Percentiles rank a stretch among this genome's conserved stretches.
Evolutionary conservation across 2,329 filamentous ascomycete species (phyloP).

Genomic region (Amesomyces nigricolor): DNA sequence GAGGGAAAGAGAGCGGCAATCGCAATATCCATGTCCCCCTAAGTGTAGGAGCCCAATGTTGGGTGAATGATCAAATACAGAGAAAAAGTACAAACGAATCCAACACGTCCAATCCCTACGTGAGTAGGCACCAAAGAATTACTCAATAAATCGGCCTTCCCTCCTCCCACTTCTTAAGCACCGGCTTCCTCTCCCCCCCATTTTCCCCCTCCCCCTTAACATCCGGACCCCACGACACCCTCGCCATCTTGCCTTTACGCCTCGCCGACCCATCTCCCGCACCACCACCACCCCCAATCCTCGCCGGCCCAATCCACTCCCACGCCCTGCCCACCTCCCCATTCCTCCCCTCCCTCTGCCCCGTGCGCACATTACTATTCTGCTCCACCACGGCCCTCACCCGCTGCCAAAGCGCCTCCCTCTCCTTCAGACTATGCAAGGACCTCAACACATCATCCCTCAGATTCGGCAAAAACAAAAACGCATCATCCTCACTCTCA

Average conservation of each 20-base stretch:
- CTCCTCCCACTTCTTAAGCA: slow-evolving; percentile 38
- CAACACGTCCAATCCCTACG: not conserved
- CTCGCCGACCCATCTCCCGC: slow-evolving; percentile 29
- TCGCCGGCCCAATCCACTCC: slow-evolving; percentile 62
- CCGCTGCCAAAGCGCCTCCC: slow-evolving; percentile 77
- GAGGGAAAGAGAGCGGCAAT: too few relatives aligned
- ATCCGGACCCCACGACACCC: slow-evolving; percentile 44
- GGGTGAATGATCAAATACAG: too few relatives aligned
- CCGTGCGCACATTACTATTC: slow-evolving; percentile 83
- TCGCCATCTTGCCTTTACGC: slow-evolving; percentile 46
- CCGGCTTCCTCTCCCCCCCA: slow-evolving; percentile 26
- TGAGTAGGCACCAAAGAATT: not conserved
- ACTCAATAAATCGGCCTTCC: slow-evolving; percentile 27
- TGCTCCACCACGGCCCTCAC: slow-evolving; percentile 83
- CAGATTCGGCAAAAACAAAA: slow-evolving; percentile 81
- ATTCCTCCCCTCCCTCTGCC: slow-evolving; percentile 61
- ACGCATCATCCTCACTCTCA: slow-evolving; percentile 71
- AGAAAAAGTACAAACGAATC: not conserved
- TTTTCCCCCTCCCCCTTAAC: slow-evolving; percentile 33
- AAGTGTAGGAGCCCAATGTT: too few relatives aligned
- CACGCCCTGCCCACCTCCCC: slow-evolving; percentile 62
- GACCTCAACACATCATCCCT: slow-evolving; percentile 84
- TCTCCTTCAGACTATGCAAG: slow-evolving; percentile 68
- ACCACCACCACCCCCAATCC: slow-evolving; percentile 34
- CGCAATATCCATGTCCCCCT: too few relatives aligned